Base-by-base conservation (phyloP, 257 asterid species). In the Nicotiana noctiflora region DNA sequence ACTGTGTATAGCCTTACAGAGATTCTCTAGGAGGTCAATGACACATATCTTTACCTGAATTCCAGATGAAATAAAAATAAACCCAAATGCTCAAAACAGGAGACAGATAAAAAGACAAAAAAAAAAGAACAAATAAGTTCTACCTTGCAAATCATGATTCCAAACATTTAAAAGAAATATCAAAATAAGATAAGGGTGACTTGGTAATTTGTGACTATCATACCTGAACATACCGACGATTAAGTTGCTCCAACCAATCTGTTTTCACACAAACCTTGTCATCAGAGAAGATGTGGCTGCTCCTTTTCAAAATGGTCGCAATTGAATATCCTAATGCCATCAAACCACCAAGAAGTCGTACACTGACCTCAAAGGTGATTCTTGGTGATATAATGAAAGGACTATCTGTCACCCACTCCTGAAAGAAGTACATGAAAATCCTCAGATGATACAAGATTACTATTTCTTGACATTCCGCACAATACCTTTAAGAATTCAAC, bases 161-260 rank as follows among this genome's bases (percentile, higher is more conserved):
- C 25, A 74, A 57, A 23, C 40, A 72, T 72, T 46, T 46, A 46
- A 72, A 72, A 15, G 51, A 46, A 72, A 46, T 7, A 23, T 32
- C 29, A 46, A 14, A n/a, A 74, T 46, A 53, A 46, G 60, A 72
- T 74, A n/a, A 74, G 61, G 51, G 25, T 2, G 10, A 74, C 17
- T 49, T 49, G 25, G 79, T 14, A 51, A 53, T 11, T 23, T 59
- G 18, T 79, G 68, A 70, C 19, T 14, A 61, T 27, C 70, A 65
- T 91, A 96, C 99, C 99, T 96, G 99, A 75, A 94, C 88, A 79
- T 92, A 96, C 62, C 85, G 89, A 80, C 98, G 97, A 84, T 92
- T 96, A 51, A 96, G 94, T 85, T 96, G 99, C 88, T 94, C 99
- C 89, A 96, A 86, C 99, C 98, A 94, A 89, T 96, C 99, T 59